phyloP scores from a whole-genome alignment of 2,329 filamentous ascomycete genomes.

The Aspergillus vadensis region DNA sequence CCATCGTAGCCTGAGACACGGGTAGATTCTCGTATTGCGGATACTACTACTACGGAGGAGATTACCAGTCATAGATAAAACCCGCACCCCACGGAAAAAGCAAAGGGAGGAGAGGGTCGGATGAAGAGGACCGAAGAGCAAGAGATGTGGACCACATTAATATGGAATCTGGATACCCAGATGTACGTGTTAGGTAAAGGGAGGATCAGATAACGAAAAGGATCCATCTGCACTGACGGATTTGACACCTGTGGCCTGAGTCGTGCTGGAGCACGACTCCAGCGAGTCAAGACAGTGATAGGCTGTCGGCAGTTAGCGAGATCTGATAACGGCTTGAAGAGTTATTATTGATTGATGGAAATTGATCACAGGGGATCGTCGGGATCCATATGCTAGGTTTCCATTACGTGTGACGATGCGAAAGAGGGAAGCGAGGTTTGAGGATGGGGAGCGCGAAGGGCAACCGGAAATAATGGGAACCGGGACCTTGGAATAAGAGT shows the following conservation, averaged over 20 bases:
- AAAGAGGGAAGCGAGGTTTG: constrained; percentile 4
- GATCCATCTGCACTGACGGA: constrained; percentile 9
- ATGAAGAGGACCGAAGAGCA: neutral
- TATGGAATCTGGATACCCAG: neutral
- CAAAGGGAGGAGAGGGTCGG: neutral
- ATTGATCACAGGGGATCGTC: constrained; percentile 6
- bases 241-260: constrained; percentile 7
- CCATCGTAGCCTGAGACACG: neutral
- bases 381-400: constrained; percentile 7
- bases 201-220: constrained; percentile 26
- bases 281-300: constrained; percentile 12
- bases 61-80: neutral
- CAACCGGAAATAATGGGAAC: neutral
- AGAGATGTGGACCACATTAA: constrained; percentile 1
- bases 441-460: neutral
- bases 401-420: constrained; percentile 16
- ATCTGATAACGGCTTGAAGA: constrained; percentile 9
- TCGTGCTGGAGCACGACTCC: constrained; percentile 17
- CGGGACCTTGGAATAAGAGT: neutral
- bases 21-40: neutral
- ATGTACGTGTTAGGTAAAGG: constrained; percentile 17
- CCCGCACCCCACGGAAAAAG: neutral
- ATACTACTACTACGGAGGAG: neutral
- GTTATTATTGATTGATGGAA: constrained; percentile 10
- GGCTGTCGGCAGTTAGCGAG: constrained; percentile 6